A percentile compares a stretch with the other conserved stretches of the same genome.
Conservation (phyloP, 1,284 basidiomycete species). For the Pseudozyma thailandica region DNA sequence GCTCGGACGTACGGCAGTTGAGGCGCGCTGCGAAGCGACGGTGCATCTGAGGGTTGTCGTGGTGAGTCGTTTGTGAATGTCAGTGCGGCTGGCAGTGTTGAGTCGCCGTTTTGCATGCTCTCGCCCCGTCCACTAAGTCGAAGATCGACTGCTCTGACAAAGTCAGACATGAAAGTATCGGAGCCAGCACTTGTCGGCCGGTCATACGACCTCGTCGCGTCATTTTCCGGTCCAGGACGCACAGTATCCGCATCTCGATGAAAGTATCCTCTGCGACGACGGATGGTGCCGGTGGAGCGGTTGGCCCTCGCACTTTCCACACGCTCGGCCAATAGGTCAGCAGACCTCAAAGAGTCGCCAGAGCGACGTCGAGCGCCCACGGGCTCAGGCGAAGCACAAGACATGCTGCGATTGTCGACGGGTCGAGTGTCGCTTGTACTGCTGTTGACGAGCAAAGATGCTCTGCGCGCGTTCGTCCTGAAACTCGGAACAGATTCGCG, state of each 20-base stretch:
- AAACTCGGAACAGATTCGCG: neutral
- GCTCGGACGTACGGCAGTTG: constrained; percentile 35
- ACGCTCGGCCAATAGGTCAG: neutral
- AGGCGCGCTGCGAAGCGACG: constrained; percentile 9
- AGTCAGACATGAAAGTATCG: constrained; percentile 32
- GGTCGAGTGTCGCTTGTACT: constrained; percentile 16
- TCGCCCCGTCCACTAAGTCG: constrained; percentile 16
- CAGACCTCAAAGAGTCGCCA: neutral
- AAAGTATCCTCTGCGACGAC: constrained; percentile 34
- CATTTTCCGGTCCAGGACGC: constrained; percentile 1
- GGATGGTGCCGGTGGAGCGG: constrained; percentile 12
- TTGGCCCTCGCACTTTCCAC: constrained; percentile 9
- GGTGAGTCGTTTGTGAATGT: neutral
- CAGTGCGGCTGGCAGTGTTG: neutral
- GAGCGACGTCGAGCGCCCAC: neutral
- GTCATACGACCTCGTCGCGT: neutral
- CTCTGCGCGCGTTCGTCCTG: constrained; percentile 9
- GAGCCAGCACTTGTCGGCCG: constrained; percentile 7
- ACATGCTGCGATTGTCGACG: neutral
- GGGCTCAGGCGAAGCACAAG: constrained; percentile 20
- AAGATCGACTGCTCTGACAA: constrained; percentile 29
- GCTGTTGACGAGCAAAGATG: constrained; percentile 39
- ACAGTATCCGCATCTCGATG: constrained; percentile 13
- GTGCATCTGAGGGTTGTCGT: neutral
- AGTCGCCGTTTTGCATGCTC: neutral